A percentile compares a stretch with the other conserved stretches of the same genome.
Conservation (phyloP, 2,329 filamentous ascomycete genomes). For the Talaromyces amestolkiae region DNA sequence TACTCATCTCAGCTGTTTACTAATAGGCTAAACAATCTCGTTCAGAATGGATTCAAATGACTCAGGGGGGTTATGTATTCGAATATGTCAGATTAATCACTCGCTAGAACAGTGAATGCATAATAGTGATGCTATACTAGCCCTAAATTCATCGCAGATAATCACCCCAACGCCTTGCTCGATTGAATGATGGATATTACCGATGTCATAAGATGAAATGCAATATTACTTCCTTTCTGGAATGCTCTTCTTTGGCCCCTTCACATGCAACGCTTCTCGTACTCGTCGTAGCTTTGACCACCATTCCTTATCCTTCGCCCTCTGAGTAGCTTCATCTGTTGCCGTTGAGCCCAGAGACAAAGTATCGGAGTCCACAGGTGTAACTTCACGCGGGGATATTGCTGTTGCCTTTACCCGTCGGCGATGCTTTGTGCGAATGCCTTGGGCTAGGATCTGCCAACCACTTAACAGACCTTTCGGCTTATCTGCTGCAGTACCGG, state of each 20-base stretch:
- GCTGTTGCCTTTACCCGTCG: slow-evolving; percentile 28
- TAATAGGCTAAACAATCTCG: neutral
- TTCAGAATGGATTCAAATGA: neutral
- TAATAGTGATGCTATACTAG: neutral
- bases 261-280: slow-evolving; percentile 69
- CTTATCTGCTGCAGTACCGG: slow-evolving; percentile 31
- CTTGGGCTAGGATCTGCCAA: slow-evolving; percentile 46
- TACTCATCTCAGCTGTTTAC: neutral
- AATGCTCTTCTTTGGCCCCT: slow-evolving; percentile 54
- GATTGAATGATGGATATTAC: neutral
- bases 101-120: neutral
- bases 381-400: slow-evolving; percentile 19
- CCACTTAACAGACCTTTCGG: slow-evolving; percentile 39
- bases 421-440: slow-evolving; percentile 42
- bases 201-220: neutral
- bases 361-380: slow-evolving; percentile 30
- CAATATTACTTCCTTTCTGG: slow-evolving; percentile 3
- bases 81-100: neutral
- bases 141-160: neutral
- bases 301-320: slow-evolving; percentile 45
- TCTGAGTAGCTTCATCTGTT: slow-evolving; percentile 43
- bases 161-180: slow-evolving; percentile 4
- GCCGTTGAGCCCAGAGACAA: slow-evolving; percentile 25
- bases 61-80: neutral
- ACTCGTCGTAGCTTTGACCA: slow-evolving; percentile 57